Percentiles rank a stretch among this genome's conserved stretches.
phyloP scores from a whole-genome alignment of 352 stramenopile species.

The Globisporangium takayamanum region DNA sequence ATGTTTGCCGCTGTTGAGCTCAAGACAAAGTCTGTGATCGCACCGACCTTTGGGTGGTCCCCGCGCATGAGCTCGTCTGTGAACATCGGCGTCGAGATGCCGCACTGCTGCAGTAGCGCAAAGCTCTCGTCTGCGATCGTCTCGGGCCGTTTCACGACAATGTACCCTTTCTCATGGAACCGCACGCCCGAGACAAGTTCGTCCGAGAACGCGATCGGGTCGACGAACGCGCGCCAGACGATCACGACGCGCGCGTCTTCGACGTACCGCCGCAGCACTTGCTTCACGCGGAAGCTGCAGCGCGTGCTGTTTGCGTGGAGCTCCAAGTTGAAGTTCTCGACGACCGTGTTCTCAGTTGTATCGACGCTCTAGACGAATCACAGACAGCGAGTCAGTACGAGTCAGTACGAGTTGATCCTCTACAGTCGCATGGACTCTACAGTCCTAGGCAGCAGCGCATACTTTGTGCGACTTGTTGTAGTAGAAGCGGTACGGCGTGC shows the following conservation, averaged over 20 bases:
- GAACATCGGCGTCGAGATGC: slow-evolving; percentile 38
- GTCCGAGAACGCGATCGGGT: slow-evolving; percentile 37
- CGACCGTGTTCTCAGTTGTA: slow-evolving; percentile 42
- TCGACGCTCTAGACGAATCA: slow-evolving; percentile 15
- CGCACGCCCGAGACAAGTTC: slow-evolving; percentile 26
- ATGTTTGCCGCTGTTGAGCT: slow-evolving; percentile 28
- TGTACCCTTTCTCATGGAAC: slow-evolving; percentile 50
- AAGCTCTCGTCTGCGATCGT: slow-evolving; percentile 24
- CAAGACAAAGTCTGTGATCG: slow-evolving; percentile 38
- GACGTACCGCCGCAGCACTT: slow-evolving; percentile 55
- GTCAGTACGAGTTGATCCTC: background rate
- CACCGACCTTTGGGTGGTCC: slow-evolving; percentile 22
- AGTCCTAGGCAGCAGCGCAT: background rate
- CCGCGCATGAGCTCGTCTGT: slow-evolving; percentile 16
- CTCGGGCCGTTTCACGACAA: slow-evolving; percentile 35
- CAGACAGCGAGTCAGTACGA: background rate
- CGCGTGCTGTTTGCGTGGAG: slow-evolving; percentile 39
- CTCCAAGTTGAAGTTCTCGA: slow-evolving; percentile 58
- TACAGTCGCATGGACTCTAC: background rate
- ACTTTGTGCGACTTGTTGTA: slow-evolving; percentile 31
- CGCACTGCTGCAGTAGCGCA: slow-evolving; percentile 43
- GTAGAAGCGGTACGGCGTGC: slow-evolving; percentile 31
- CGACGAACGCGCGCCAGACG: slow-evolving; percentile 46
- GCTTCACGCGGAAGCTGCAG: slow-evolving; percentile 44
- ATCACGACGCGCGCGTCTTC: slow-evolving; percentile 54